phyloP scores from a whole-genome alignment of 2,329 filamentous ascomycete species.

The Neopestalotiopsis sp. region DNA sequence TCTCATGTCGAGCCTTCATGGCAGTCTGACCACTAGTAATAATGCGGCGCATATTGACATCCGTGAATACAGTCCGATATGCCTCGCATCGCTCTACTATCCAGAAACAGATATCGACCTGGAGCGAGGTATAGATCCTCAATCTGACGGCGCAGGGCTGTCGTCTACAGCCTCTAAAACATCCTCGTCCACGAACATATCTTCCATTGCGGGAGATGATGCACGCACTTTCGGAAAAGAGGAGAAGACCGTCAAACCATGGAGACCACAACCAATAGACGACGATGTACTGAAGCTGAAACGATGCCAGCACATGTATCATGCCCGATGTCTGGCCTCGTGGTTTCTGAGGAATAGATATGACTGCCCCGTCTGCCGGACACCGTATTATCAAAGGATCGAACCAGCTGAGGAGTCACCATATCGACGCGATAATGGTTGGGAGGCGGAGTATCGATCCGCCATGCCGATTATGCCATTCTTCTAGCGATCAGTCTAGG shows the following conservation, averaged over 20 bases:
- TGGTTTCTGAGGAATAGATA: conserved; percentile 44
- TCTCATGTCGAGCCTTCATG: neutral
- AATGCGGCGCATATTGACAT: neutral
- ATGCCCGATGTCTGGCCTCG: conserved; percentile 42
- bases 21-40: neutral
- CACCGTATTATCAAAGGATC: conserved; percentile 35
- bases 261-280: conserved; percentile 22
- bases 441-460: conserved; percentile 1
- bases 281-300: conserved; percentile 43
- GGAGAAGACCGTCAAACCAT: conserved; percentile 5
- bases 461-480: conserved; percentile 23
- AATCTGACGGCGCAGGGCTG: conserved; percentile 18
- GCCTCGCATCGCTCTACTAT: conserved; percentile 28
- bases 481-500: conserved; percentile 8
- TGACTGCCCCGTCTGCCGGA: conserved; percentile 45
- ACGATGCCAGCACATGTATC: conserved; percentile 44
- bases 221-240: neutral
- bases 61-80: conserved; percentile 29
- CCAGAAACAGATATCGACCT: conserved; percentile 15
- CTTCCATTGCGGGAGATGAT: conserved; percentile 8
- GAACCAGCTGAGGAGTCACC: conserved; percentile 14
- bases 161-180: neutral
- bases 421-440: neutral
- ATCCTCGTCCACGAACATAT: conserved; percentile 15
- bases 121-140: conserved; percentile 20